These are phyloP conservation scores for Tetrahymena malaccensis DNA, from an alignment of 73 alveolate species.

Conservation along the genomic window DNA sequence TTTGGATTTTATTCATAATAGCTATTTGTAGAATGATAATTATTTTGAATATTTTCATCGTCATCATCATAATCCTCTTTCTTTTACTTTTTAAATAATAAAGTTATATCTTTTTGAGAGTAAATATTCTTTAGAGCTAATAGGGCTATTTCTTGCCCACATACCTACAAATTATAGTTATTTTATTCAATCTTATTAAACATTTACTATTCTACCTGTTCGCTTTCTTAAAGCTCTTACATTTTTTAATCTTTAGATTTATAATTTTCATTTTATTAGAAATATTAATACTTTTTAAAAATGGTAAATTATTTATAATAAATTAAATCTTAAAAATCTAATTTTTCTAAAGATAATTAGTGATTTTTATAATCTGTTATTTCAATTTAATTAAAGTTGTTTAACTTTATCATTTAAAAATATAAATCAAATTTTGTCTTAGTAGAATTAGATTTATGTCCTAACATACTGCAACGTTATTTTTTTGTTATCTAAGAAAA, in stretches of 20 bases:
- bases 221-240: neutral
- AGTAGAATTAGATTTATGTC: too few relatives aligned
- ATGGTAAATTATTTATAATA: too few relatives aligned
- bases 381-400: too few relatives aligned
- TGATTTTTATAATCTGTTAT: too few relatives aligned
- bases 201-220: neutral
- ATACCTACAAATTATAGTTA: too few relatives aligned
- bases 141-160: neutral
- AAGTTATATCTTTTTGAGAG: neutral
- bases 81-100: neutral
- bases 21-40: neutral
- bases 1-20: neutral
- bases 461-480: too few relatives aligned
- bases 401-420: too few relatives aligned
- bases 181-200: too few relatives aligned
- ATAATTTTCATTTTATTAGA: neutral
- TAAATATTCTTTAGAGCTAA: neutral
- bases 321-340: too few relatives aligned
- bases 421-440: too few relatives aligned
- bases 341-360: too few relatives aligned
- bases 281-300: neutral
- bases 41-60: neutral
- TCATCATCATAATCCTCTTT: neutral
- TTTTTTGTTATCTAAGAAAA: too few relatives aligned
- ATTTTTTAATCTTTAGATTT: neutral